Evolutionary conservation across 768 basidiomycete genomes (phyloP).

Genomic region (Psilocybe cyanescens): DNA sequence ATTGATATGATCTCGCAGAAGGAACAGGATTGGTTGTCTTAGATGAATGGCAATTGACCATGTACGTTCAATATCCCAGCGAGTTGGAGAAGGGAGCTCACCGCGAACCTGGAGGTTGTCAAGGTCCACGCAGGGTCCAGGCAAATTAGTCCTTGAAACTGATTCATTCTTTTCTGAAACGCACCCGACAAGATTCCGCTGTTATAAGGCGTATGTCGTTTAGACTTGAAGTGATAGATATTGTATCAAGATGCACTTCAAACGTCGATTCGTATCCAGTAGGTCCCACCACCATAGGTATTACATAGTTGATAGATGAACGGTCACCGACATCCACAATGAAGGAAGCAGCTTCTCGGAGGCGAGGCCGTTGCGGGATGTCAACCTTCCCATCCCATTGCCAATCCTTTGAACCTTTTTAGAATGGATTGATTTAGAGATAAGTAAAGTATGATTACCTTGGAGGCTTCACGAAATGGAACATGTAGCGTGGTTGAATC

Average conservation of each 20-base stretch:
- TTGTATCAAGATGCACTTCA: conserved; percentile 80
- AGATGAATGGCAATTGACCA: conserved; percentile 82
- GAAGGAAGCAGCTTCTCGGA: conserved; percentile 72
- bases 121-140: no score
- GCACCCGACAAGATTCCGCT: conserved; percentile 80
- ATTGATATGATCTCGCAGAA: conserved; percentile 92
- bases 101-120: conserved; percentile 57
- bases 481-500: conserved; percentile 78
- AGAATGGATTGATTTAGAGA: background rate
- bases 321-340: conserved; percentile 77
- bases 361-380: conserved; percentile 51
- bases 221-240: conserved; percentile 82
- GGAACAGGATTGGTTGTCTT: conserved; percentile 70
- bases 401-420: conserved; percentile 69
- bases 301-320: conserved; percentile 82
- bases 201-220: conserved; percentile 83
- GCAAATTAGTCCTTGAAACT: background rate
- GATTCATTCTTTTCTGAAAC: background rate
- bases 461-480: conserved; percentile 92
- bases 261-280: conserved; percentile 80
- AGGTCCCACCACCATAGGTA: conserved; percentile 78
- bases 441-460: conserved; percentile 45
- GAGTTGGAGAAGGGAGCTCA: conserved; percentile 78
- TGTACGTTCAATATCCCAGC: conserved; percentile 79
- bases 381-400: conserved; percentile 76